Evolutionary conservation across 352 stramenopile genomes (phyloP), one percentile per base, ranked within the genome.

Genomic region (Phytopythium sindhum): DNA sequence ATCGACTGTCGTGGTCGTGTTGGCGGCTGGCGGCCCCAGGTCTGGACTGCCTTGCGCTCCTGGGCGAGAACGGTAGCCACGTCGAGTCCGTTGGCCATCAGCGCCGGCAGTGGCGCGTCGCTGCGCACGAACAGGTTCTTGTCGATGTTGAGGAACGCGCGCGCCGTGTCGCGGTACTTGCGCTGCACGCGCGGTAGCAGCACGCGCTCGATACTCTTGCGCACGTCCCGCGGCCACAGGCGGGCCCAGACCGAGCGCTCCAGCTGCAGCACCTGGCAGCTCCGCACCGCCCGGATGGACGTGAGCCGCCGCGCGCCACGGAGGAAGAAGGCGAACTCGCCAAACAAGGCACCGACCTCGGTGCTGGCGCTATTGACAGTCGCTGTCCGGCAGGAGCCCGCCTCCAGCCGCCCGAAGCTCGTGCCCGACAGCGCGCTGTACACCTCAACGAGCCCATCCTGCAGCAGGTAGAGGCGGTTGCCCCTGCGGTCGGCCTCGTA

Each of bases 71-170:
- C 54, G 0, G 56, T 7, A 2, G 24, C 41, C 14, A 42, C 28
- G 17, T 53, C 56, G 5, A 37, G 28, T 3, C 56, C 56, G 26
- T 45, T 23, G 21, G 42, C 56, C 0, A 26, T 61, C 55, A 77
- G 33, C 0, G 66, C 10, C 14, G 71, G 62, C 45, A 74, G 45
- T 3, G 68, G 61, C 42, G 70, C 52, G 23, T 86, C 79, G 26
- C 80, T 81, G 53, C 83, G 84, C 42, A 78, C 72, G 65, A 77
- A 83, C 28, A 91, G 79, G 41, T 89, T 89, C 61, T 88, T 92
- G 6, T 72, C 67, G 50, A 92, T 86, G 61, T 78, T 86, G 45
- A 86, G 64, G 44, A 75, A 89, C 0, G 62, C 64, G 39, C 64
- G 73, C 0, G 76, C 64, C 4, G 55, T 76, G 10, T 65, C 57